Evolutionary conservation across 164 flowering plant genomes (phyloP).

Genomic region (Berberis vulgaris): DNA sequence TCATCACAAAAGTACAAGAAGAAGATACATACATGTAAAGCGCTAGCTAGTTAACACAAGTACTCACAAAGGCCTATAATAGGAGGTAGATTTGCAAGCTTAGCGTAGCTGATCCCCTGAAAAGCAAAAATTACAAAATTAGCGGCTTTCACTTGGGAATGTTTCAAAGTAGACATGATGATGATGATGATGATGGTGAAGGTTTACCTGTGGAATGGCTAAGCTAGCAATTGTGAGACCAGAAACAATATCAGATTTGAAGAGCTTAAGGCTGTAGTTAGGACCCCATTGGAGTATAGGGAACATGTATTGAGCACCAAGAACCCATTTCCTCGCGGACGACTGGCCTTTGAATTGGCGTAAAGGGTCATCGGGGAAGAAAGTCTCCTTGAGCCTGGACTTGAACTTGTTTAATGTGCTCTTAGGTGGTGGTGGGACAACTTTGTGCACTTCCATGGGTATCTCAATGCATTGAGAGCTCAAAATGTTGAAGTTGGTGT

Average conservation of each 20-base stretch:
- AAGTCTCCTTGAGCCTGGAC: constrained; percentile 58
- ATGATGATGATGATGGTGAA: too few species aligned
- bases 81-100: constrained; percentile 82
- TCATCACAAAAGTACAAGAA: neutral
- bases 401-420: constrained; percentile 43
- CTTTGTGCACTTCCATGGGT: constrained; percentile 54
- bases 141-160: neutral
- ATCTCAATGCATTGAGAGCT: constrained; percentile 17
- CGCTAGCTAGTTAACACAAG: neutral
- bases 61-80: constrained; percentile 59
- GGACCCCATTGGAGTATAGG: constrained; percentile 92
- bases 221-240: constrained; percentile 95
- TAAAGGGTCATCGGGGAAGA: constrained; percentile 90
- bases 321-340: constrained; percentile 26
- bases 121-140: neutral
- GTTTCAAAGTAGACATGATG: too few species aligned
- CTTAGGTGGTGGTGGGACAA: constrained; percentile 48
- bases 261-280: constrained; percentile 39
- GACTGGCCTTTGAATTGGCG: constrained; percentile 71
- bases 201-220: constrained; percentile 77
- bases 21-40: neutral
- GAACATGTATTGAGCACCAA: constrained; percentile 61
- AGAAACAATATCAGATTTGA: constrained; percentile 72
- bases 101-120: constrained; percentile 89
- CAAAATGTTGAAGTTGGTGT: neutral